These are phyloP conservation scores for Candida sp. DNA, from an alignment of 1,139 yeast species.

Conservation along the genomic window DNA sequence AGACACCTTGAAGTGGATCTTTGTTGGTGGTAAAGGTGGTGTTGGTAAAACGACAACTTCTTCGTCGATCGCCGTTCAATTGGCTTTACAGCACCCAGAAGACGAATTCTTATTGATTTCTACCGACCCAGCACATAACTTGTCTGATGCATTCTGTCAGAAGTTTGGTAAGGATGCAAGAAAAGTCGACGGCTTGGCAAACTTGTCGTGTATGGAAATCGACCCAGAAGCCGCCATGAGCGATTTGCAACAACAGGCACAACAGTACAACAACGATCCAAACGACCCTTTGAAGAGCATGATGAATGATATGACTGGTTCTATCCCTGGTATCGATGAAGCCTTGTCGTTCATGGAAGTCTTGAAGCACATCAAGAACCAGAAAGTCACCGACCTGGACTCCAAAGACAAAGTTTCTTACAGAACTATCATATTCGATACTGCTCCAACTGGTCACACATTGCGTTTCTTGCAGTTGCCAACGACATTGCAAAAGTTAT, in stretches of 20 bases:
- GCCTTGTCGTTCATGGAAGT: slow-evolving; percentile 98
- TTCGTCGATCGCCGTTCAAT: slow-evolving; percentile 91
- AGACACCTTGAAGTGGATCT: slow-evolving; percentile 89
- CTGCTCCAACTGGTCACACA: slow-evolving; percentile 99
- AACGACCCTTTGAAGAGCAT: slow-evolving; percentile 66
- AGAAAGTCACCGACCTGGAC: slow-evolving; percentile 36
- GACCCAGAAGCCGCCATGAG: slow-evolving; percentile 96
- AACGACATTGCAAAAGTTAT: slow-evolving; percentile 83
- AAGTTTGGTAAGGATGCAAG: slow-evolving; percentile 98
- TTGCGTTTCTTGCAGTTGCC: slow-evolving; percentile 94
- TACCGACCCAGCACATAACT: slow-evolving; percentile 98
- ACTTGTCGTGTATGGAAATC: slow-evolving; percentile 97
- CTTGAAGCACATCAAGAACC: slow-evolving; percentile 91
- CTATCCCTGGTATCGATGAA: slow-evolving; percentile 98
- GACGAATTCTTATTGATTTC: slow-evolving; percentile 89
- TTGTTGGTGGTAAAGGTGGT: slow-evolving; percentile 99
- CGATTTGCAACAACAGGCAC: slow-evolving; percentile 75
- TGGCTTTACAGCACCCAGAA: slow-evolving; percentile 78
- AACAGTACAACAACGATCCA: slow-evolving; percentile 58
- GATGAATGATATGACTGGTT: slow-evolving; percentile 92
- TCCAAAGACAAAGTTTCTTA: slow-evolving; percentile 43
- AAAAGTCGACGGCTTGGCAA: slow-evolving; percentile 84
- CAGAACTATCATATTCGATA: slow-evolving; percentile 93
- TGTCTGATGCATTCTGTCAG: slow-evolving; percentile 98
- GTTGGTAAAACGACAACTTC: slow-evolving; percentile 99